phyloP scores from a whole-genome alignment of 768 basidiomycete genomes.

The Rhizopogon vinicolor region DNA sequence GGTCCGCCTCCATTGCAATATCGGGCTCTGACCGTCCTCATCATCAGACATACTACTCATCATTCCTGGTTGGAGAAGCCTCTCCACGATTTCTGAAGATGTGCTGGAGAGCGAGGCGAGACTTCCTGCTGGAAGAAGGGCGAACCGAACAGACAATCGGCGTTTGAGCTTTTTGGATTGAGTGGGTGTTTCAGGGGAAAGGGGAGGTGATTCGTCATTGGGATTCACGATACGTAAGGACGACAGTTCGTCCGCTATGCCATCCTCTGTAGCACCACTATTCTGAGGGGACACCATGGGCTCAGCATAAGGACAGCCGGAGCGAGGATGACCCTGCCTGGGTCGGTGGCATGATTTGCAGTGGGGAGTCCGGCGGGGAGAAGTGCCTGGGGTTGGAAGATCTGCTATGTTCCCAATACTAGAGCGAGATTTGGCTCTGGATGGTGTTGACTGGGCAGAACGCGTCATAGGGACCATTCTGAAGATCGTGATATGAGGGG shows the following conservation, averaged over 20 bases:
- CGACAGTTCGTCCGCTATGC: conserved; percentile 38
- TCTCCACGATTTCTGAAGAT: conserved; percentile 42
- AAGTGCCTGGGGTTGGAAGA: conserved; percentile 24
- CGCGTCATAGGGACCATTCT: conserved; percentile 22
- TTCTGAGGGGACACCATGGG: conserved; percentile 18
- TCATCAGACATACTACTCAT: conserved; percentile 22
- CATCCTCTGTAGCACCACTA: conserved; percentile 15
- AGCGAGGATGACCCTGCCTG: conserved; percentile 55
- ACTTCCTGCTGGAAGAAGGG: conserved; percentile 32
- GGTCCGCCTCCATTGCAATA: conserved; percentile 23
- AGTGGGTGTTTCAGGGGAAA: conserved; percentile 2
- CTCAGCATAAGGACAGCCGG: conserved; percentile 49
- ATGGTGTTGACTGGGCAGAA: conserved; percentile 26
- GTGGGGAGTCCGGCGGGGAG: conserved; percentile 47
- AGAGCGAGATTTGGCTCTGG: conserved; percentile 11
- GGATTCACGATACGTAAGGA: conserved; percentile 39
- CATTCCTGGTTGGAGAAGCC: conserved; percentile 42
- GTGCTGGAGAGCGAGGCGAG: conserved; percentile 48
- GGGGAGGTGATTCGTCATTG: conserved; percentile 11
- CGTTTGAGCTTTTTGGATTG: conserved; percentile 10
- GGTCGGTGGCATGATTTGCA: conserved; percentile 55
- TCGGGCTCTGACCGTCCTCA: conserved; percentile 18
- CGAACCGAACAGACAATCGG: conserved; percentile 25
- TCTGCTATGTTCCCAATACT: neutral
- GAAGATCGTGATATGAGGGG: neutral